phyloP scores from a whole-genome alignment of 129 eudicot species.

The Erigeron canadensis region DNA sequence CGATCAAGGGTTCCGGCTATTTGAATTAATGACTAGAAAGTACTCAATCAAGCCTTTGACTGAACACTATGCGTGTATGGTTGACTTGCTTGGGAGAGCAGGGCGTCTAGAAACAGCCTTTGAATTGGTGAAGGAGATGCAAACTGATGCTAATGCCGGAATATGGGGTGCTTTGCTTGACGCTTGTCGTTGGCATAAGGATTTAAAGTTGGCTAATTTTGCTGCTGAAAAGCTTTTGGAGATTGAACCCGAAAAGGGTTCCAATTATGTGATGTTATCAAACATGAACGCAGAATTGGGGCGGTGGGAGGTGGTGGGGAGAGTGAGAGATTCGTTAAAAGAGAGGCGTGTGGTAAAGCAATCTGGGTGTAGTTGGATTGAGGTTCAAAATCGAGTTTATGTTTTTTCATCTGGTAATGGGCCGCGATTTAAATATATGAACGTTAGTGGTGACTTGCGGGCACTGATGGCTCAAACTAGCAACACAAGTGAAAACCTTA shows the following conservation, averaged over 20 bases:
- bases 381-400: constrained; percentile 39
- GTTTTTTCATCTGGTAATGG: constrained; percentile 39
- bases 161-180: constrained; percentile 62
- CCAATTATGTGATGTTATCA: constrained; percentile 47
- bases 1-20: constrained; percentile 37
- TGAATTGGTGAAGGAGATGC: constrained; percentile 37
- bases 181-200: constrained; percentile 38
- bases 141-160: constrained; percentile 38
- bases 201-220: constrained; percentile 44
- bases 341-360: constrained; percentile 41
- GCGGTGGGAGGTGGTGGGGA: constrained; percentile 58
- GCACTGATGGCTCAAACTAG: constrained; percentile 23
- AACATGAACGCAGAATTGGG: constrained; percentile 52
- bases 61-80: constrained; percentile 56
- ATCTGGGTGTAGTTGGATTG: constrained; percentile 65
- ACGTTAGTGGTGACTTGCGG: constrained; percentile 13
- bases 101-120: constrained; percentile 54
- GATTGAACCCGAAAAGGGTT: constrained; percentile 48
- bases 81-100: constrained; percentile 62
- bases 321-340: constrained; percentile 40
- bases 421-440: constrained; percentile 11
- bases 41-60: constrained; percentile 40
- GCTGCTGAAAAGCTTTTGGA: constrained; percentile 48
- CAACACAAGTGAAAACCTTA: constrained; percentile 10
- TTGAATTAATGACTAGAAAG: constrained; percentile 41